Percentiles rank a stretch among this genome's conserved stretches.
phyloP scores from a whole-genome alignment of 768 basidiomycete genomes.

The Termitomyces sp. region DNA sequence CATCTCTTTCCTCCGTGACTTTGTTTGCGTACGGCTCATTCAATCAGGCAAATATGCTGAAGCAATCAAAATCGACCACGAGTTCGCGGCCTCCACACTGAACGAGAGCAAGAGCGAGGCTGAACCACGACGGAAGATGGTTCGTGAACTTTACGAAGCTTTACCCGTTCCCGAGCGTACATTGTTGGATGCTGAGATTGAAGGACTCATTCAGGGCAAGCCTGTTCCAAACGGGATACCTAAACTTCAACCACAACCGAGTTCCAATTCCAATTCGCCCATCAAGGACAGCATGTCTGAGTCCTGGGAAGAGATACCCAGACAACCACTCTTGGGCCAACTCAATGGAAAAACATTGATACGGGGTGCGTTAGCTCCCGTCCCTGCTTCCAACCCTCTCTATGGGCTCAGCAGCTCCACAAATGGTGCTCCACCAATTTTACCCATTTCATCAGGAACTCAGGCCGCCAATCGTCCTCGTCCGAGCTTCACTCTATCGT shows the following conservation, averaged over 20 bases:
- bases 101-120: conserved; percentile 32
- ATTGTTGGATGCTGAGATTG: conserved; percentile 56
- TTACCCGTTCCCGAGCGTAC: conserved; percentile 60
- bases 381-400: conserved; percentile 14
- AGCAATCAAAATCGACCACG: conserved; percentile 73
- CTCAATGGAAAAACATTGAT: conserved; percentile 4
- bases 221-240: conserved; percentile 5
- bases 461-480: conserved; percentile 11
- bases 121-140: conserved; percentile 59
- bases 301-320: conserved; percentile 59
- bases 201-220: conserved; percentile 16
- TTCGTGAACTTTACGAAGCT: conserved; percentile 61
- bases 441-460: conserved; percentile 10
- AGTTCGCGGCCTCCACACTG: conserved; percentile 43
- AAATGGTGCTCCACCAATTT: conserved; percentile 18
- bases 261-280: conserved; percentile 1
- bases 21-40: conserved; percentile 74
- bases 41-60: conserved; percentile 63
- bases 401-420: conserved; percentile 12
- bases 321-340: conserved; percentile 5
- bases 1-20: conserved; percentile 61
- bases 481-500: conserved; percentile 22
- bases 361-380: not conserved
- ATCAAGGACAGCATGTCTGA: conserved; percentile 37
- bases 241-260: conserved; percentile 3